phyloP scores from a whole-genome alignment of 768 basidiomycete genomes.

The Boletus tylopilopsis region DNA sequence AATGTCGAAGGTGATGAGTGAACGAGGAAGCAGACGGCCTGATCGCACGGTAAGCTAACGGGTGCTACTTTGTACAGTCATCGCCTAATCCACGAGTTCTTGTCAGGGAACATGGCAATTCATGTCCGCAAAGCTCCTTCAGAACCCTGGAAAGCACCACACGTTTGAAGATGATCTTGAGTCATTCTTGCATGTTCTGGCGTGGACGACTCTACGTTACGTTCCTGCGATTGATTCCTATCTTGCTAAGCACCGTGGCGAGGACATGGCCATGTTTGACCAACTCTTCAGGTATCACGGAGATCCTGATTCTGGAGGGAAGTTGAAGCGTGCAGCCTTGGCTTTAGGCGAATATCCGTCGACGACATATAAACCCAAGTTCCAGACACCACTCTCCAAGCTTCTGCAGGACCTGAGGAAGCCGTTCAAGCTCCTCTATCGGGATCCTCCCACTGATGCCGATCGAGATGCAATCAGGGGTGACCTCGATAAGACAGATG shows the following conservation, averaged over 20 bases:
- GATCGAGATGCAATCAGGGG: too few relatives aligned
- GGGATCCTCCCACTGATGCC: neutral
- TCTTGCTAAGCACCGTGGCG: neutral
- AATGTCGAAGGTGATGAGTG: neutral
- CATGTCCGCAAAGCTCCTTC: too few relatives aligned
- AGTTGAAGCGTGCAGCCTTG: neutral
- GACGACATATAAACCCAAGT: neutral
- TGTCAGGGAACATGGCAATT: too few relatives aligned
- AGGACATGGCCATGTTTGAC: neutral
- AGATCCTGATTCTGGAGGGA: neutral
- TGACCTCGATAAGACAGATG: too few relatives aligned
- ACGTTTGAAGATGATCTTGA: too few relatives aligned
- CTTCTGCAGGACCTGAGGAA: too few relatives aligned
- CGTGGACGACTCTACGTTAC: neutral
- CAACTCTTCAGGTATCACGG: neutral
- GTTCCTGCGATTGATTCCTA: neutral
- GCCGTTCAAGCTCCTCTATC: too few relatives aligned
- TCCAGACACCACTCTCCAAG: too few relatives aligned
- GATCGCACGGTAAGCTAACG: too few relatives aligned
- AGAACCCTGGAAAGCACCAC: too few relatives aligned
- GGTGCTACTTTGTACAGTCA: neutral
- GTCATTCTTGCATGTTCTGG: slow-evolving; percentile 25
- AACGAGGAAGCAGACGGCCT: neutral
- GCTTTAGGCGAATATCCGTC: neutral
- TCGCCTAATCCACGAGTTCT: too few relatives aligned